Evolutionary conservation across 176 grass and related monocot species (phyloP).

Genomic region (Sorghum bicolor): DNA sequence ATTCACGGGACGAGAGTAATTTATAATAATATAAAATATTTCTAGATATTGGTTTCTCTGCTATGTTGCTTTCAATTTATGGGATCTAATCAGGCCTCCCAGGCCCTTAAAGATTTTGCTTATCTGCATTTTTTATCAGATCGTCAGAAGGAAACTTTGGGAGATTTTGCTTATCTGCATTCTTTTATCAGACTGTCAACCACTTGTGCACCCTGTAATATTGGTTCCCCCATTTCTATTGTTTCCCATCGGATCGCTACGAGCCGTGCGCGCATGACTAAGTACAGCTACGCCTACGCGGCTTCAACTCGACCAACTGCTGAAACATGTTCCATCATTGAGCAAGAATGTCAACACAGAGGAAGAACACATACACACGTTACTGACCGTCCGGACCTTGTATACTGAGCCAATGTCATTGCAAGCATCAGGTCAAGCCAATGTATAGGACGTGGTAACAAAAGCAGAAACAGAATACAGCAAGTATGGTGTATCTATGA

Average conservation of each 20-base stretch:
- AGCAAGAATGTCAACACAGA: not conserved
- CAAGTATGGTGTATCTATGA: not conserved
- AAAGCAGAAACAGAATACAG: not conserved
- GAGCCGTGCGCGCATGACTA: constrained; percentile 11
- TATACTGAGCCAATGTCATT: not conserved
- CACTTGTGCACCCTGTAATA: too few relatives aligned
- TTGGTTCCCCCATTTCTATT: not conserved
- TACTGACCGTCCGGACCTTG: not conserved
- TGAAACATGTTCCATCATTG: not conserved
- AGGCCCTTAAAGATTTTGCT: too few relatives aligned
- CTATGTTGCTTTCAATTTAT: too few relatives aligned
- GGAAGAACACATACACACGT: not conserved
- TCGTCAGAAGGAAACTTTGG: too few relatives aligned
- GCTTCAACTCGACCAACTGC: not conserved
- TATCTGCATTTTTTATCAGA: too few relatives aligned
- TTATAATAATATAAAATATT: too few relatives aligned
- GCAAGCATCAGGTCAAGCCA: constrained; percentile 2
- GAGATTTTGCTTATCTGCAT: too few relatives aligned
- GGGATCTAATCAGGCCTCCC: too few relatives aligned
- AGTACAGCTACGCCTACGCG: not conserved
- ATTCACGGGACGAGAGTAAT: too few relatives aligned
- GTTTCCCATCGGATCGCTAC: not conserved
- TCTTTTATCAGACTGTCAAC: too few relatives aligned
- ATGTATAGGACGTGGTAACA: not conserved
- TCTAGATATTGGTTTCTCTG: too few relatives aligned